Percentiles rank a stretch among this genome's conserved stretches.
phyloP scores from a whole-genome alignment of 805 yeast species.

The Candida cerambycidarum region DNA sequence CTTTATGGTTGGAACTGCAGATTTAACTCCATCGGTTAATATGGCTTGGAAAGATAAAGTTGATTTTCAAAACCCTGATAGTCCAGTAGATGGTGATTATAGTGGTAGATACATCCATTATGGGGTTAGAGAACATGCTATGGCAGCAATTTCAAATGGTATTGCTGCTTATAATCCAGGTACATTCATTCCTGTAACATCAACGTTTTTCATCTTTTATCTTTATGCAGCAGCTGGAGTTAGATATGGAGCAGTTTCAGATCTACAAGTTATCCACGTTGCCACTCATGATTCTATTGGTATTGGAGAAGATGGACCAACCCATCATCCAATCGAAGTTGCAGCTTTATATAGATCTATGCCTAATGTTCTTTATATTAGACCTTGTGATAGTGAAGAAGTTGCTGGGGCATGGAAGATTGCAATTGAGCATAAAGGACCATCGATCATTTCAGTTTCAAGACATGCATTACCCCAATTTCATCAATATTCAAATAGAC shows the following conservation, averaged over 20 bases:
- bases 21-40: constrained; percentile 31
- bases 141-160: constrained; percentile 33
- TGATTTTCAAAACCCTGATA: constrained; percentile 30
- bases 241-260: constrained; percentile 48
- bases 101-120: constrained; percentile 30
- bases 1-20: constrained; percentile 38
- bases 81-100: constrained; percentile 28
- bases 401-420: constrained; percentile 46
- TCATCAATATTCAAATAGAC: constrained; percentile 19
- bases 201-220: constrained; percentile 37
- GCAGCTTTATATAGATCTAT: constrained; percentile 51
- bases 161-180: constrained; percentile 33
- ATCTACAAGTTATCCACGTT: constrained; percentile 48
- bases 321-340: constrained; percentile 57
- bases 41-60: constrained; percentile 26
- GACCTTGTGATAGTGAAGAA: constrained; percentile 57
- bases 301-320: constrained; percentile 59
- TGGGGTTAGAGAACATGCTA: constrained; percentile 36
- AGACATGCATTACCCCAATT: constrained; percentile 28
- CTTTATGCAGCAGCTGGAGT: constrained; percentile 54
- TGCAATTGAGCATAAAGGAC: constrained; percentile 22
- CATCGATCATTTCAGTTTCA: constrained; percentile 24
- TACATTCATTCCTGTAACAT: constrained; percentile 37
- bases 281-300: constrained; percentile 61
- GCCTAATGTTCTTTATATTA: constrained; percentile 49